Percentiles rank a stretch among this genome's conserved stretches.
Evolutionary conservation across 1,284 basidiomycete genomes (phyloP).

Genomic region (Amylostereum areolatum): DNA sequence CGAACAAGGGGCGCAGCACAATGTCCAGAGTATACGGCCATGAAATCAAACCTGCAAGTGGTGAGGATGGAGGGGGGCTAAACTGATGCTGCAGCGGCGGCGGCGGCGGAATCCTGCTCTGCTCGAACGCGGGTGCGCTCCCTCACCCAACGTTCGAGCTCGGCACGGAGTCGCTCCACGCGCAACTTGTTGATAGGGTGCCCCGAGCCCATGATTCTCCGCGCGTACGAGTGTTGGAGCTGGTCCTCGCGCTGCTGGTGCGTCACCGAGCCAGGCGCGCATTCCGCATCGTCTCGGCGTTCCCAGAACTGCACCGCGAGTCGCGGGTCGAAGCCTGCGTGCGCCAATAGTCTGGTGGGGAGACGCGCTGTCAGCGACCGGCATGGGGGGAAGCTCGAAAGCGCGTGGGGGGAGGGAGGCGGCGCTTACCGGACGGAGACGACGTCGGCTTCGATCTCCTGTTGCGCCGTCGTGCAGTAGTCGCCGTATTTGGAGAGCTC

Average conservation of each 20-base stretch:
- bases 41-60: too few relatives aligned
- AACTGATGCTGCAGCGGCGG: too few relatives aligned
- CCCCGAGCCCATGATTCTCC: constrained; percentile 36
- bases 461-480: constrained; percentile 64
- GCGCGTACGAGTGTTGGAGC: constrained; percentile 3
- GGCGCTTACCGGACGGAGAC: constrained; percentile 66
- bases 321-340: constrained; percentile 81
- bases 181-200: constrained; percentile 65
- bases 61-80: too few relatives aligned
- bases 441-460: constrained; percentile 88
- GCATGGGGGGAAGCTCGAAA: neutral
- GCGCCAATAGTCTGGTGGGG: constrained; percentile 63
- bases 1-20: too few relatives aligned
- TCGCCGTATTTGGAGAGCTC: constrained; percentile 69
- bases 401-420: neutral
- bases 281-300: constrained; percentile 35
- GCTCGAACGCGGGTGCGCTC: constrained; percentile 25
- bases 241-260: constrained; percentile 17
- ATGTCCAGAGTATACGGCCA: too few relatives aligned
- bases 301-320: constrained; percentile 74
- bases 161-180: constrained; percentile 49
- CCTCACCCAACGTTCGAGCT: constrained; percentile 62
- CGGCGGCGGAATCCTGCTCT: neutral
- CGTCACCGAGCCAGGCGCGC: constrained; percentile 26
- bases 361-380: too few relatives aligned